Base-by-base conservation (phyloP, 73 alveolate species). In the Paramecium caudatum region DNA sequence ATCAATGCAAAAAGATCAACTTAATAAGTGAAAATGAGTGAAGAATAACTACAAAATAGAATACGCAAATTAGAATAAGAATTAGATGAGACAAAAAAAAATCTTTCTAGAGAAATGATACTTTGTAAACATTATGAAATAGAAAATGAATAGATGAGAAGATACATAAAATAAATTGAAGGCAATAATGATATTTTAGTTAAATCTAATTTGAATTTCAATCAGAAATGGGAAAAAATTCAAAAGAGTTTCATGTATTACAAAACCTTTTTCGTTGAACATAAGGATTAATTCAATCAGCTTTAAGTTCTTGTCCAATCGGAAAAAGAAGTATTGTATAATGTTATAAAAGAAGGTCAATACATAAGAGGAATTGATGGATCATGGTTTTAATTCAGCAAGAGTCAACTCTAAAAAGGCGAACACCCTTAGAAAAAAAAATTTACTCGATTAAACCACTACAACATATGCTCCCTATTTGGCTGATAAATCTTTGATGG, bases 1-100 rank as follows among this genome's bases (percentile, higher is more conserved):
- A 74, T 74, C 21, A 74, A 74, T 74, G 88, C 88, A 2, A 74
- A 74, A 43, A 37, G 88, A 74, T 37, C 69, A 4, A 74, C 88
- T 10, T 45, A 74, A 45, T 74, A 74, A 43, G 55, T 74, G 1
- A 74, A 74, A 74, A 10, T 74, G 17, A 74, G 37, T 17, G 88
- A 74, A 74, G 88, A 74, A 15, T 43, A 74, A 21, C 19, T 74
- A 39, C 32, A 74, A 21, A 43, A 19, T 36, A 74, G 30, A 43
- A 25, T 74, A 41, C 43, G 68, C 16, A 74, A 45, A 43, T 39
- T 74, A 45, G 88, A 74, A 45, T 39, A 37, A 13, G 88, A 74
- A 15, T 16, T 74, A 1, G 88, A 74, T 19, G 88, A 74, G 9
- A 45, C 69, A 2, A 74, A 74, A 12, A 74, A 74, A 43, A 41